Conservation (phyloP, 129 eudicot species). For the Lactuca sativa region DNA sequence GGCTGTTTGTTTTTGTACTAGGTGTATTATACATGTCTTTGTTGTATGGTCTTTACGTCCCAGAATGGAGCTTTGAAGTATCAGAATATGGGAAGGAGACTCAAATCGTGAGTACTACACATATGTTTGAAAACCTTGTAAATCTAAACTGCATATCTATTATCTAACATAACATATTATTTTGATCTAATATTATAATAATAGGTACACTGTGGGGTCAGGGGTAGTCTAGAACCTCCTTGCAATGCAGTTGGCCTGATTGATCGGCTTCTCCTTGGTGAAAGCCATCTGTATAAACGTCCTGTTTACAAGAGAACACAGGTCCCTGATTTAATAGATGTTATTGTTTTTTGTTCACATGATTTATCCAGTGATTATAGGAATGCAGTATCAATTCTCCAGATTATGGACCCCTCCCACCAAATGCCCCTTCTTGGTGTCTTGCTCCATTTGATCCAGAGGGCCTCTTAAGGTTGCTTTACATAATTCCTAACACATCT, state of each 20-base stretch:
- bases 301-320: slow-evolving; percentile 92
- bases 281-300: slow-evolving; percentile 79
- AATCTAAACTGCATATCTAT: slow-evolving; percentile 1
- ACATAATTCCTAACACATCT: not conserved
- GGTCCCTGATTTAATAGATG: slow-evolving; percentile 33
- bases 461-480: slow-evolving; percentile 75
- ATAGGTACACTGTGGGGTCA: slow-evolving; percentile 79
- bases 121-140: not conserved
- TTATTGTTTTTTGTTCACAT: slow-evolving; percentile 14
- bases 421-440: slow-evolving; percentile 87
- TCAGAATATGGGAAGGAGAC: slow-evolving; percentile 39
- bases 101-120: slow-evolving; percentile 48
- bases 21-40: slow-evolving; percentile 58
- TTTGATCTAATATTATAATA: not conserved
- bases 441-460: slow-evolving; percentile 99
- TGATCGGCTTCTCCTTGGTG: slow-evolving; percentile 79
- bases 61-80: slow-evolving; percentile 71
- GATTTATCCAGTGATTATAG: slow-evolving; percentile 41
- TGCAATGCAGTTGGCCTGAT: slow-evolving; percentile 92
- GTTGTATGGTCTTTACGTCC: slow-evolving; percentile 87
- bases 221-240: slow-evolving; percentile 90
- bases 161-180: not conserved
- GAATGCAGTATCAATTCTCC: slow-evolving; percentile 92
- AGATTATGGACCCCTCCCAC: slow-evolving; percentile 92
- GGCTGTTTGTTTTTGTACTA: slow-evolving; percentile 45